These are phyloP conservation scores for Cordyceps sp. DNA, from an alignment of 2,329 filamentous ascomycete species.

Conservation along the genomic window DNA sequence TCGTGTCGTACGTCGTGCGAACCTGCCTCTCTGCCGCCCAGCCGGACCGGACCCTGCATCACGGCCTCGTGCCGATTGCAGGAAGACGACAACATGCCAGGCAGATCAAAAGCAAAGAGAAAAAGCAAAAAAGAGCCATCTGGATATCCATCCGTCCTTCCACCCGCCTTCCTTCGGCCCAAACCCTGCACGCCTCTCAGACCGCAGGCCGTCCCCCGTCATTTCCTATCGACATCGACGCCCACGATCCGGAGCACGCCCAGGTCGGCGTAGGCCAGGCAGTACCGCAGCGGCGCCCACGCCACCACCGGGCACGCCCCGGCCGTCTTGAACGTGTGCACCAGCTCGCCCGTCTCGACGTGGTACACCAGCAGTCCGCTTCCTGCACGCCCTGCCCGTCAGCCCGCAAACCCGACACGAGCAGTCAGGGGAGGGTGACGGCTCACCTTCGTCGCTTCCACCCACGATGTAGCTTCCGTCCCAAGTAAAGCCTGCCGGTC, in stretches of 20 bases:
- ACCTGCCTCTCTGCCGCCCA: no score
- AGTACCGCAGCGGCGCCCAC: slow-evolving; percentile 63
- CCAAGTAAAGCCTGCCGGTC: slow-evolving; percentile 52
- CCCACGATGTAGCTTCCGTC: slow-evolving; percentile 61
- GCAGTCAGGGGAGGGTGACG: no score
- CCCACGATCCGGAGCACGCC: slow-evolving; percentile 55
- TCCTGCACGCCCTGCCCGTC: slow-evolving; percentile 15
- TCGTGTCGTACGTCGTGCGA: no score
- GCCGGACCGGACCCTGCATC: no score
- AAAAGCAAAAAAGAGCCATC: no score
- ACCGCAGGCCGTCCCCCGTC: slow-evolving; percentile 1
- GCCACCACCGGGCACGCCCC: slow-evolving; percentile 49
- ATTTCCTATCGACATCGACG: slow-evolving; percentile 28
- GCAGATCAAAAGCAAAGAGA: no score
- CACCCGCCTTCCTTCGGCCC: no score
- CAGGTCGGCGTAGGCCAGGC: slow-evolving; percentile 55
- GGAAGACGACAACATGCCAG: no score
- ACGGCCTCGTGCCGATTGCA: no score
- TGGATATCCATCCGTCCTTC: no score
- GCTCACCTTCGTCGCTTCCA: slow-evolving; percentile 53
- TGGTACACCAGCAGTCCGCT: slow-evolving; percentile 53
- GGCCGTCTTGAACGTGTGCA: slow-evolving; percentile 54
- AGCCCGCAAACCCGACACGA: no score
- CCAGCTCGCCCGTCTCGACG: slow-evolving; percentile 55
- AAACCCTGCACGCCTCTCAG: no score